These are phyloP conservation scores for Aspergillus glaucus DNA, from an alignment of 2,329 filamentous ascomycete species.

Conservation along the genomic window DNA sequence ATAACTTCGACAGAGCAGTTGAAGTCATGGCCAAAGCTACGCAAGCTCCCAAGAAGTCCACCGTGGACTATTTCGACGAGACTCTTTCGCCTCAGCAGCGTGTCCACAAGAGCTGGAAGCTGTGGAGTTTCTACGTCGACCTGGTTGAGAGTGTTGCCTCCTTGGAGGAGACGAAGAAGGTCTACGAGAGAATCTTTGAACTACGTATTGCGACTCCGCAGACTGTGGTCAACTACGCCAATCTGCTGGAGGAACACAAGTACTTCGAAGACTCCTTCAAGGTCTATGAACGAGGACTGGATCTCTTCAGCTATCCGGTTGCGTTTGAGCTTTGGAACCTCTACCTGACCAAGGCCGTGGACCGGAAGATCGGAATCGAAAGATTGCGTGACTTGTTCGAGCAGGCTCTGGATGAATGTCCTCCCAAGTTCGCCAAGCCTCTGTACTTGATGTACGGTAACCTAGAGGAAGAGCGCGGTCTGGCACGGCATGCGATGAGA, in stretches of 20 bases:
- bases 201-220: constrained; percentile 95
- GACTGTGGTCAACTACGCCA: constrained; percentile 97
- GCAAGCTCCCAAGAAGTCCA: constrained; percentile 94
- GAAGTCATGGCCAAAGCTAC: constrained; percentile 96
- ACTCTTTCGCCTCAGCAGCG: constrained; percentile 87
- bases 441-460: constrained; percentile 98
- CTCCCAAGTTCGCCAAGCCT: constrained; percentile 90
- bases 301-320: constrained; percentile 97
- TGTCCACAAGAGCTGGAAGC: constrained; percentile 98
- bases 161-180: constrained; percentile 83
- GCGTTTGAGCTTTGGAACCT: constrained; percentile 98
- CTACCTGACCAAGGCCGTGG: constrained; percentile 94
- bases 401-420: constrained; percentile 90
- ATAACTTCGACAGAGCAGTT: constrained; percentile 92
- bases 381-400: constrained; percentile 91
- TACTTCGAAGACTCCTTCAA: constrained; percentile 99
- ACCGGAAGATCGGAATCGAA: constrained; percentile 93
- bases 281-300: constrained; percentile 88
- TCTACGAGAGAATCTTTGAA: constrained; percentile 97
- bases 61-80: constrained; percentile 98
- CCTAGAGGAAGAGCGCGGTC: constrained; percentile 87
- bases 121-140: constrained; percentile 99
- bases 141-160: constrained; percentile 90
- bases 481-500: constrained; percentile 94
- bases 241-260: constrained; percentile 84